A percentile compares a stretch with the other conserved stretches of the same genome.
These are phyloP conservation scores for Martensiomyces pterosporus DNA, from an alignment of 192 early-diverging fungal species.

Conservation along the genomic window DNA sequence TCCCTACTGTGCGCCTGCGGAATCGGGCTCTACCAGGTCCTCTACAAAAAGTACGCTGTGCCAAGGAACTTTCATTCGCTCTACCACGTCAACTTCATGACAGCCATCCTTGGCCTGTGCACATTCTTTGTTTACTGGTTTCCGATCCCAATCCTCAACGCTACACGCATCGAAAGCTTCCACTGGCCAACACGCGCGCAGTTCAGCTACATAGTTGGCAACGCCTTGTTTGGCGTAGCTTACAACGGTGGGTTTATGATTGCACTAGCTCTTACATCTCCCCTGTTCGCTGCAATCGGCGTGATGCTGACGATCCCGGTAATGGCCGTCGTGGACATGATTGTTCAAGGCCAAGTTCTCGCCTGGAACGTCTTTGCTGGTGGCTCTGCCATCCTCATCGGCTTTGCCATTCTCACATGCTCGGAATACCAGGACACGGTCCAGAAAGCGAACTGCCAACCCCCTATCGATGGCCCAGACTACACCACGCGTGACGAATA, in stretches of 20 bases:
- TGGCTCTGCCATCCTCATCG: constrained; percentile 52
- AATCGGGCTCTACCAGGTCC: constrained; percentile 75
- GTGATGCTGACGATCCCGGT: constrained; percentile 76
- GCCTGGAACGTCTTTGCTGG: constrained; percentile 53
- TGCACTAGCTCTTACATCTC: constrained; percentile 65
- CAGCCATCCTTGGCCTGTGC: constrained; percentile 65
- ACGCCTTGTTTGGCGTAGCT: constrained; percentile 64
- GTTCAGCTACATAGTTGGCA: constrained; percentile 55
- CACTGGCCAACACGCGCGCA: constrained; percentile 56
- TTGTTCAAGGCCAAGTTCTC: constrained; percentile 49
- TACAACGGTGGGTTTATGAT: constrained; percentile 80
- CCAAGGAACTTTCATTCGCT: constrained; percentile 54
- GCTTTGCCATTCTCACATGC: constrained; percentile 52
- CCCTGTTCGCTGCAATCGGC: constrained; percentile 72
- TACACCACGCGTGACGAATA: not conserved
- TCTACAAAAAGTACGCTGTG: constrained; percentile 76
- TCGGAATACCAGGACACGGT: constrained; percentile 41
- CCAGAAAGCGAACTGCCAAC: too few relatives aligned
- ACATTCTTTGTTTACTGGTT: constrained; percentile 64
- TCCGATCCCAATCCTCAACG: constrained; percentile 67
- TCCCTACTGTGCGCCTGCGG: constrained; percentile 59
- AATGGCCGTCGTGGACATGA: constrained; percentile 59
- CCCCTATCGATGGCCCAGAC: too few relatives aligned
- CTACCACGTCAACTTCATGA: constrained; percentile 65
- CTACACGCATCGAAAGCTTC: constrained; percentile 60